Percentiles rank a stretch among this genome's conserved stretches.
Conservation (phyloP, 202 grass and related monocot genomes). For the Miscanthus sacchariflorus region DNA sequence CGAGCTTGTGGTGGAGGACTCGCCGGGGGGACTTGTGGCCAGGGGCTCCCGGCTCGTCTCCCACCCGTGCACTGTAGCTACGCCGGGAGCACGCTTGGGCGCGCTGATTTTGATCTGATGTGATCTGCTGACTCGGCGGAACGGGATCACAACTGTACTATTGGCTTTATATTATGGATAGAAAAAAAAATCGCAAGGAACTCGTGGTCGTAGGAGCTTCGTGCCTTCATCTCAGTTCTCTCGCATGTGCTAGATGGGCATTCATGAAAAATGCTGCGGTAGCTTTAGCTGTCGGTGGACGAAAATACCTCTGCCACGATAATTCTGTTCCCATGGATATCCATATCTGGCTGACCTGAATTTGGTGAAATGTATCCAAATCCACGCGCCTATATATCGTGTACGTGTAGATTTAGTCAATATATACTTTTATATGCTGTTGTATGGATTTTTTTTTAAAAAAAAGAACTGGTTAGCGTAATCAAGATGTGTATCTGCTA, state of each 20-base stretch:
- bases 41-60: background rate
- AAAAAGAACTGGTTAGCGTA: no score
- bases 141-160: background rate
- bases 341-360: background rate
- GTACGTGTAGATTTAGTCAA: no score
- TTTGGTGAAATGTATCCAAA: no score
- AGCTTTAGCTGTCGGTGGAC: background rate
- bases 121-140: conserved; percentile 43
- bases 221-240: background rate
- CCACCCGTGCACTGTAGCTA: background rate
- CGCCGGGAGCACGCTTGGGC: conserved; percentile 15
- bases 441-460: no score
- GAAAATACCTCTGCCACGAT: background rate
- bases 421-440: no score
- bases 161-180: background rate
- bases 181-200: conserved; percentile 17
- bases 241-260: background rate
- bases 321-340: background rate
- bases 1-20: conserved; percentile 54
- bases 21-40: conserved; percentile 45
- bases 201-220: background rate
- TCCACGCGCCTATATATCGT: no score
- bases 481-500: background rate
- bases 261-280: background rate
- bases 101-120: conserved; percentile 46